phyloP scores from a whole-genome alignment of 2,329 filamentous ascomycete species.

The Penicillium sp. region DNA sequence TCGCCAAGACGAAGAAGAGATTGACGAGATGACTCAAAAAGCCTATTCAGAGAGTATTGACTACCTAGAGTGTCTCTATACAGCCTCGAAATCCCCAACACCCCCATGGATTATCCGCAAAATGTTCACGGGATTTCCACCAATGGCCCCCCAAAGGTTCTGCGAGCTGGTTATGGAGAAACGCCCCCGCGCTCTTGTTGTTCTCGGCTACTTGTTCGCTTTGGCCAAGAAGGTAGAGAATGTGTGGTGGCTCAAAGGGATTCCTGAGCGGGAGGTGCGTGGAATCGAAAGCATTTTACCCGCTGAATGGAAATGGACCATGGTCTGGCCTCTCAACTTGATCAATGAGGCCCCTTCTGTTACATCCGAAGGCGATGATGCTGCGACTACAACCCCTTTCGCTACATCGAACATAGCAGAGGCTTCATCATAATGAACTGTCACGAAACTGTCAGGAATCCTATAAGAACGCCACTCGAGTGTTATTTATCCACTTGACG shows the following conservation, averaged over 20 bases:
- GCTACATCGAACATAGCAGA: neutral
- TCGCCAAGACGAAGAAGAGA: conserved; percentile 7
- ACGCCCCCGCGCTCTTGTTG: conserved; percentile 34
- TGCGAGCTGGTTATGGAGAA: conserved; percentile 31
- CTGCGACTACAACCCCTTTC: neutral
- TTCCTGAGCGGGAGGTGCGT: conserved; percentile 21
- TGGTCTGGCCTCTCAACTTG: conserved; percentile 20
- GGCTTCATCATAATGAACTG: neutral
- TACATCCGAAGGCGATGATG: neutral
- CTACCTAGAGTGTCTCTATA: conserved; percentile 15
- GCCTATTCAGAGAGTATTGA: conserved; percentile 9
- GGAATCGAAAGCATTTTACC: conserved; percentile 25
- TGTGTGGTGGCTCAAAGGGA: conserved; percentile 24
- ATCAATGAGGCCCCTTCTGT: neutral
- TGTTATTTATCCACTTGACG: neutral
- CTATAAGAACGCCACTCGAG: neutral
- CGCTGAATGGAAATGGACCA: conserved; percentile 23
- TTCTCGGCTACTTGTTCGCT: conserved; percentile 36
- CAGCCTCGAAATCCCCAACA: conserved; percentile 2
- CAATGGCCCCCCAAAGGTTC: conserved; percentile 31
- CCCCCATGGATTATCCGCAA: conserved; percentile 10
- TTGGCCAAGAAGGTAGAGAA: conserved; percentile 14
- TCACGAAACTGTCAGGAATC: neutral
- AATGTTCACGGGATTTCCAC: conserved; percentile 32
- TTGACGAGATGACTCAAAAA: conserved; percentile 1